These are phyloP conservation scores for Kodamaea lidongshanica DNA, from an alignment of 805 yeast genomes.

Conservation along the genomic window DNA sequence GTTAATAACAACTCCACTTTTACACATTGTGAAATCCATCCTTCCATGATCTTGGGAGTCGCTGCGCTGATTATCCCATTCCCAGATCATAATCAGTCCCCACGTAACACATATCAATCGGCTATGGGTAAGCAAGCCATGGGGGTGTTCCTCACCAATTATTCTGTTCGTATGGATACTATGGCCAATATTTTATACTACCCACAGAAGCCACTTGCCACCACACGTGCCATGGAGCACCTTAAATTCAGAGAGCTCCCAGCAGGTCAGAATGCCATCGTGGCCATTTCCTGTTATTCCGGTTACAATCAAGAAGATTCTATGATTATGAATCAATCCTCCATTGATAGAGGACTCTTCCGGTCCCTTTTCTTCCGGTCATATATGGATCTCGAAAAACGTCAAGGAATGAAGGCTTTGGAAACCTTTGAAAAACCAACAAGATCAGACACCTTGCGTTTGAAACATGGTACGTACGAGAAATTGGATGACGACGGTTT, in stretches of 20 bases:
- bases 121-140: slow-evolving; percentile 99
- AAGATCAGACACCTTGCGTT: slow-evolving; percentile 86
- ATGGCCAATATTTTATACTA: slow-evolving; percentile 97
- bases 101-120: slow-evolving; percentile 98
- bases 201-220: slow-evolving; percentile 97
- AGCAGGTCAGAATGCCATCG: slow-evolving; percentile 98
- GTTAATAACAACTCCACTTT: slow-evolving; percentile 59
- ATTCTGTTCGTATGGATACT: slow-evolving; percentile 96
- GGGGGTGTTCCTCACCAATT: slow-evolving; percentile 97
- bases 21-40: slow-evolving; percentile 99
- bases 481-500: slow-evolving; percentile 97
- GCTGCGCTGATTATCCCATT: slow-evolving; percentile 98
- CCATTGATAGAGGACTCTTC: slow-evolving; percentile 94
- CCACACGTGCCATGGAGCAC: slow-evolving; percentile 96
- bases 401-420: slow-evolving; percentile 97
- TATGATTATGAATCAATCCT: slow-evolving; percentile 98
- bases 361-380: slow-evolving; percentile 94
- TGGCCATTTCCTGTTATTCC: slow-evolving; percentile 95
- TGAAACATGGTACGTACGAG: slow-evolving; percentile 97
- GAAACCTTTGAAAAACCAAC: slow-evolving; percentile 98
- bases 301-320: slow-evolving; percentile 99
- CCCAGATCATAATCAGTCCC: slow-evolving; percentile 99
- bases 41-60: slow-evolving; percentile 97
- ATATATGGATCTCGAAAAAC: slow-evolving; percentile 97
- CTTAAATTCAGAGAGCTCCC: slow-evolving; percentile 96